phyloP scores from a whole-genome alignment of 805 yeast genomes.

The Candida verbasci region DNA sequence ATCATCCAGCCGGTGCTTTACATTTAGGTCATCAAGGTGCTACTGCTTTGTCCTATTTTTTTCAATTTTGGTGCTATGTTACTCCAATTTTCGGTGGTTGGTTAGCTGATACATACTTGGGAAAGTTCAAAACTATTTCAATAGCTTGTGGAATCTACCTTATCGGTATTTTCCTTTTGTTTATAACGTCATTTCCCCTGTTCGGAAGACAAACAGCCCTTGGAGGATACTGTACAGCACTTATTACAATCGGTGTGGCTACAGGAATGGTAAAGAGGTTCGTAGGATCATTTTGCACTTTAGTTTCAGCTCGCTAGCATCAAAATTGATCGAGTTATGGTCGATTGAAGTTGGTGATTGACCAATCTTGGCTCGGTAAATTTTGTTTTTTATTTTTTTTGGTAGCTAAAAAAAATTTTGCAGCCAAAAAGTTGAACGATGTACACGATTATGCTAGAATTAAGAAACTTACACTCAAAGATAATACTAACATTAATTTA shows the following conservation, averaged over 20 bases:
- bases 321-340: no score
- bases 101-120: constrained; percentile 69
- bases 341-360: no score
- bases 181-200: constrained; percentile 66
- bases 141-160: constrained; percentile 57
- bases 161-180: constrained; percentile 57
- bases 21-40: constrained; percentile 60
- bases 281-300: no score
- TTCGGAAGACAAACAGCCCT: constrained; percentile 44
- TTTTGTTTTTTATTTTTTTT: no score
- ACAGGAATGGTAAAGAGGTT: constrained; percentile 83
- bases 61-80: constrained; percentile 79
- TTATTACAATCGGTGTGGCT: constrained; percentile 65
- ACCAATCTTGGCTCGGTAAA: no score
- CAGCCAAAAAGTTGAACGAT: no score
- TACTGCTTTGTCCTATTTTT: constrained; percentile 66
- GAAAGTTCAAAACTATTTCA: constrained; percentile 66
- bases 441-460: no score
- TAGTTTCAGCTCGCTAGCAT: no score
- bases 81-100: constrained; percentile 78
- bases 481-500: no score
- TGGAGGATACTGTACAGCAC: constrained; percentile 58
- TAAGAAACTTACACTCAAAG: no score
- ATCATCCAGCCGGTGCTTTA: constrained; percentile 45
- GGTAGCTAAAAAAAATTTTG: no score